Percentiles rank a stretch among this genome's conserved stretches.
Evolutionary conservation across 192 early-diverging fungal species (phyloP).

Genomic region (Umbelopsis isabellina): DNA sequence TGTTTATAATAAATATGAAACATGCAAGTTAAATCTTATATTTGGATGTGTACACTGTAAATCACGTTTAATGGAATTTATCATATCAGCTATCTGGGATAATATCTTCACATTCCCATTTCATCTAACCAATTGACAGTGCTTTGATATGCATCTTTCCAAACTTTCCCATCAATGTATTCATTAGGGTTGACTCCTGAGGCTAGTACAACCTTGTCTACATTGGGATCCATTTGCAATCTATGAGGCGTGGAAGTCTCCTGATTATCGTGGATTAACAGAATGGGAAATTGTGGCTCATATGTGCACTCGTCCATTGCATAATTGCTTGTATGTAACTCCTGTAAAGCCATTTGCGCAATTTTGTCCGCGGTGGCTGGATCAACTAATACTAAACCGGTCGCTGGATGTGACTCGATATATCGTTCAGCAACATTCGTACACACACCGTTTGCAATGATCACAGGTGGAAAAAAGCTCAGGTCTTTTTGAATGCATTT

Average conservation of each 20-base stretch:
- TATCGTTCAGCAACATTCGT: conserved; percentile 42
- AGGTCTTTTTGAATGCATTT: conserved; percentile 42
- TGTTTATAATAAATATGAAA: too few species aligned
- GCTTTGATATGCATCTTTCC: background rate
- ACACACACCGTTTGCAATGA: conserved; percentile 47
- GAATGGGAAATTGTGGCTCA: conserved; percentile 3
- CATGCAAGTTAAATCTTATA: too few species aligned
- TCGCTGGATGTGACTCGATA: conserved; percentile 48
- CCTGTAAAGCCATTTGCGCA: background rate
- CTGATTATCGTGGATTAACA: background rate
- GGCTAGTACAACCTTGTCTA: background rate
- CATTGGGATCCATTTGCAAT: background rate
- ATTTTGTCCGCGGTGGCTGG: conserved; percentile 33
- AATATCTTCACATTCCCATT: background rate
- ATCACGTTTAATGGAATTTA: too few species aligned
- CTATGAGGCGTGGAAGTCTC: background rate
- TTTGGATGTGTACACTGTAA: too few species aligned
- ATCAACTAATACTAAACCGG: conserved; percentile 40
- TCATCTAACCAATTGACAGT: background rate
- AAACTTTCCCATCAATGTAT: background rate
- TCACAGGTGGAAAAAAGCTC: conserved; percentile 44
- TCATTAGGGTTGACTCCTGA: background rate
- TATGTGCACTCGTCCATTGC: background rate
- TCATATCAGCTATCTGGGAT: too few species aligned
- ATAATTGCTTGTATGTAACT: background rate